These are phyloP conservation scores for Xylaria sp. DNA, from an alignment of 2,329 filamentous ascomycete species.

Conservation along the genomic window DNA sequence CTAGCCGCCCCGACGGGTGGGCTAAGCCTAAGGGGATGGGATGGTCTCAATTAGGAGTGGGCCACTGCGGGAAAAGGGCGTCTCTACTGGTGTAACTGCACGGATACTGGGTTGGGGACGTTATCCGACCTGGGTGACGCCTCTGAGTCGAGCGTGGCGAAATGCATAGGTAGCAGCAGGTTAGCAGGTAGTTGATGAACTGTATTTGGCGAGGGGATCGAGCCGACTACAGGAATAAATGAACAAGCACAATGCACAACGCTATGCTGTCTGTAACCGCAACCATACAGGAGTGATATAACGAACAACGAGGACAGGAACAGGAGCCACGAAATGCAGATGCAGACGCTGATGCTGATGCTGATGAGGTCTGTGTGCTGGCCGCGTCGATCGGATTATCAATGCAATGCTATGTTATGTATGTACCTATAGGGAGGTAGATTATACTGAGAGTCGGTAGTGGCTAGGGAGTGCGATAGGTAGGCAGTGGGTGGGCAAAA, in stretches of 20 bases:
- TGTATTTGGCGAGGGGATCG: neutral
- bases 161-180: neutral
- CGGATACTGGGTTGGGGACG: constrained; percentile 13
- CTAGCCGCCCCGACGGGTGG: constrained; percentile 22
- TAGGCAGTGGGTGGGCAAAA: neutral
- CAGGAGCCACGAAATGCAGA: neutral
- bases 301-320: neutral
- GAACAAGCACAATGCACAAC: constrained; percentile 14
- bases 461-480: neutral
- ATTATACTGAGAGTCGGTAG: neutral
- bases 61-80: constrained; percentile 21
- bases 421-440: neutral
- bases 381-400: constrained; percentile 6
- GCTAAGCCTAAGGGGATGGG: constrained; percentile 8
- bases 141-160: constrained; percentile 6
- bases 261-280: neutral
- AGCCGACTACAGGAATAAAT: neutral
- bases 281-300: constrained; percentile 6
- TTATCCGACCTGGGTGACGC: constrained; percentile 1
- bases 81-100: constrained; percentile 12
- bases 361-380: constrained; percentile 8
- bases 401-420: neutral
- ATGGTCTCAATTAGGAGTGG: constrained; percentile 30
- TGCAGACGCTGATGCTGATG: neutral
- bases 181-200: neutral